Evolutionary conservation across 2,329 filamentous ascomycete species (phyloP), one percentile per base, ranked within the genome.

Genomic region (Penicillium sp.): DNA sequence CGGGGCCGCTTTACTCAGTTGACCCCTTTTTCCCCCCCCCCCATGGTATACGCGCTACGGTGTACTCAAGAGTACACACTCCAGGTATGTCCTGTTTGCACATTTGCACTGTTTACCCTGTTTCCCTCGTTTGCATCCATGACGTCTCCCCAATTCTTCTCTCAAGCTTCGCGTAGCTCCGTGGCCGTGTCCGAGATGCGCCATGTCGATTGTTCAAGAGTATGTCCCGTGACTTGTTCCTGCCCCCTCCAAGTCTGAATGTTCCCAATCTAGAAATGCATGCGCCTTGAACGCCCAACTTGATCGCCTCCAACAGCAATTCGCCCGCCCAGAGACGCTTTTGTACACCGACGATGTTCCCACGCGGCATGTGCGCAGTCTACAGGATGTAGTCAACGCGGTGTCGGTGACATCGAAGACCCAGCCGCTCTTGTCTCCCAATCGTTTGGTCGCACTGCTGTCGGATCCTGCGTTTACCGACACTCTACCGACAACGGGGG

Each of bases 391-490:
- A 49, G 83, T 89, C 64, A 86, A 87, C 70, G 78, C 84, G 2
- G 74, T 95, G 13, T 92, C 89, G 18, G 84, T 86, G 4, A 84
- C 84, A 2, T 83, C 86, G 0, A 83, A 84, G 2, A 83, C 85
- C 5, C 80, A 81, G 47, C 76, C 84, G 29, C 74, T 89, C 6
- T 74, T 91, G n/a, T 74, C 83, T 2, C 70, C 83, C 21, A 74
- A 76, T 49, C 80, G 81, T 23, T 83, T 95, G 53, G 79, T 79
- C 53, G 71, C 74, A 13, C 74, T 91, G 29, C 78, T 95, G 34
- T 73, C 79, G 8, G 39, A 62, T 50, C 58, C 66, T 46, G 49
- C 59, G 8, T 38, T 58, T 76, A 94, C 45, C 70, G 79, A 13
- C 16, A 60, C 45, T 31, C 16, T 36, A 13, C 38, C 31, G 28